phyloP scores from a whole-genome alignment of 2,329 filamentous ascomycete genomes.

The Trichoderma afroharzianum region DNA sequence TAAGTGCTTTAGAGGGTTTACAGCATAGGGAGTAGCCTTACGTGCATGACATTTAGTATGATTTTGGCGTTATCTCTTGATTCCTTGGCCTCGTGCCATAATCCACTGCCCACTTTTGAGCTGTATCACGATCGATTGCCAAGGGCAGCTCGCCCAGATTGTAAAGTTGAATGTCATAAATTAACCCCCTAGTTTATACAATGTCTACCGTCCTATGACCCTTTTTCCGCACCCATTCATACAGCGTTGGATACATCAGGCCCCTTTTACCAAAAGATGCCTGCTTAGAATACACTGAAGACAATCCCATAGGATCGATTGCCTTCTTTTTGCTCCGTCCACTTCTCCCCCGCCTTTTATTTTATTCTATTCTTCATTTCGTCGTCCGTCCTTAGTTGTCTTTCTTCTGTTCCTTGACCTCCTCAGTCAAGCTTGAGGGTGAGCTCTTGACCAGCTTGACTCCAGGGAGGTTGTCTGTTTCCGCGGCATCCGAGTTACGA shows the following conservation, averaged over 20 bases:
- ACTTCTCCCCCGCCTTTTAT: neutral
- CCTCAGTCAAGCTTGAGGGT: slow-evolving; percentile 25
- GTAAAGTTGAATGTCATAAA: slow-evolving; percentile 6
- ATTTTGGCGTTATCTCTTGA: neutral
- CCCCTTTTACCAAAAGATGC: neutral
- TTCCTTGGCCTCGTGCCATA: neutral
- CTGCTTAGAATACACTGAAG: slow-evolving; percentile 17
- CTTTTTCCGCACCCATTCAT: slow-evolving; percentile 2
- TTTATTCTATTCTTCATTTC: neutral
- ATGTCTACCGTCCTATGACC: slow-evolving; percentile 14
- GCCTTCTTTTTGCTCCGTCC: neutral
- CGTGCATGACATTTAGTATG: neutral
- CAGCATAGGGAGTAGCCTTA: neutral
- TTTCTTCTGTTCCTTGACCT: slow-evolving; percentile 27
- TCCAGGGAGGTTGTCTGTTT: slow-evolving; percentile 18
- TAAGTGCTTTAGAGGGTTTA: neutral
- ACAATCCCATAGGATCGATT: neutral
- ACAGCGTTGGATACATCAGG: slow-evolving; percentile 12
- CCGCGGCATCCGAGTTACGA: slow-evolving; percentile 11
- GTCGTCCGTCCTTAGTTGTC: slow-evolving; percentile 11
- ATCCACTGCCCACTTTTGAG: neutral
- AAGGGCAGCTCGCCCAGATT: neutral
- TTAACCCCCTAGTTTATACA: slow-evolving; percentile 1
- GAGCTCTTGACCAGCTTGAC: slow-evolving; percentile 15
- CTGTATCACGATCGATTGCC: neutral